A percentile compares a stretch with the other conserved stretches of the same genome.
Evolutionary conservation across 345 rosid genomes (phyloP).

Genomic region (Hypericum androsaemum): DNA sequence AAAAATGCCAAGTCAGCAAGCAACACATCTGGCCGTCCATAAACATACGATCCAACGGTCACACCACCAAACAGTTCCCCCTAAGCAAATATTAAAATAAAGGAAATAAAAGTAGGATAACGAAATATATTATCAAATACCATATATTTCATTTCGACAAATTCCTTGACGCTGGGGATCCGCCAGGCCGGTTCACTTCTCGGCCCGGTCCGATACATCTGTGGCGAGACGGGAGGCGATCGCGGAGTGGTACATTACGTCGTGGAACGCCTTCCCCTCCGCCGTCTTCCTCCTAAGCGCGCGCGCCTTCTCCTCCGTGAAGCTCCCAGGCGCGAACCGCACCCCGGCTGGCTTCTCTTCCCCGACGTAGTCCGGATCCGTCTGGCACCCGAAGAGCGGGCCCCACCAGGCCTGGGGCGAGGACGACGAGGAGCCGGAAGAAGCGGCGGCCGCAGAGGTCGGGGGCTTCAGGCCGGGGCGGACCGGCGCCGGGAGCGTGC

Average conservation of each 20-base stretch:
- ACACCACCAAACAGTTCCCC: no score
- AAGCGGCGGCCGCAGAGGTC: constrained; percentile 9
- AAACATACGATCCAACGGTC: no score
- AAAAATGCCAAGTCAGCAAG: no score
- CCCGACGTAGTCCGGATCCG: constrained; percentile 53
- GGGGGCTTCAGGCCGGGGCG: not conserved
- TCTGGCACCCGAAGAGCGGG: constrained; percentile 55
- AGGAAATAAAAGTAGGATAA: no score
- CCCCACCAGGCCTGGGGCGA: constrained; percentile 46
- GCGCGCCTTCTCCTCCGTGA: constrained; percentile 67
- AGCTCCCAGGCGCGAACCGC: constrained; percentile 29
- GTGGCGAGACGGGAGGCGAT: constrained; percentile 65
- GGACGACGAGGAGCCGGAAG: constrained; percentile 15
- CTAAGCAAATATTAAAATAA: no score
- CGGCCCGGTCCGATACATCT: constrained; percentile 30
- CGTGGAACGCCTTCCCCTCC: constrained; percentile 48
- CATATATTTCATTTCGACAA: no score
- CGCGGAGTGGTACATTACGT: constrained; percentile 65
- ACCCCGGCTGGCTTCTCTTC: constrained; percentile 7
- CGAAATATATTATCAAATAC: no score
- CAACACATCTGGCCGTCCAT: no score
- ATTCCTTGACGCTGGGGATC: no score
- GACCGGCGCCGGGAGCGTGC: constrained; percentile 31
- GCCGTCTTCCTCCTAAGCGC: constrained; percentile 43
- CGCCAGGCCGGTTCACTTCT: constrained; percentile 11